A percentile compares a stretch with the other conserved stretches of the same genome.
These are phyloP conservation scores for Orbilia blumenaviensis DNA, from an alignment of 2,329 filamentous ascomycete genomes.

Conservation along the genomic window DNA sequence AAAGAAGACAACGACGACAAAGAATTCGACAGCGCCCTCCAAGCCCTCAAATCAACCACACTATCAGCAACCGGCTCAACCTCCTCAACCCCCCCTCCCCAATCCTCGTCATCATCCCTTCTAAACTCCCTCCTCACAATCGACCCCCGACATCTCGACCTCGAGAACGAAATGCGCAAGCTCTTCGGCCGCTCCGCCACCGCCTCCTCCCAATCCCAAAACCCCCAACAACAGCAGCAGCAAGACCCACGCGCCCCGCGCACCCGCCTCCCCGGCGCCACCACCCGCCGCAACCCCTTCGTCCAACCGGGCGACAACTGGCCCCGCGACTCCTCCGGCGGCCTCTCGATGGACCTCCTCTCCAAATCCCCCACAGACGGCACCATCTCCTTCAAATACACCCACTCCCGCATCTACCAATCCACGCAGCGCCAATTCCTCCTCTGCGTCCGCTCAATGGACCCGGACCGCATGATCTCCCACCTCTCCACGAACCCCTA, in stretches of 20 bases:
- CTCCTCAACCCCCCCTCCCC: constrained; percentile 50
- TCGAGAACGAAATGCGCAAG: constrained; percentile 87
- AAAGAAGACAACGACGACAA: constrained; percentile 63
- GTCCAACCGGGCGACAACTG: constrained; percentile 87
- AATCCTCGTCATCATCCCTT: constrained; percentile 56
- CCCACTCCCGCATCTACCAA: constrained; percentile 78
- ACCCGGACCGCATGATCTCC: constrained; percentile 82
- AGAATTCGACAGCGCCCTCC: constrained; percentile 73
- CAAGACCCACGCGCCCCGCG: constrained; percentile 62
- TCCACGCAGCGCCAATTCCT: constrained; percentile 79
- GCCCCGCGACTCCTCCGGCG: constrained; percentile 80
- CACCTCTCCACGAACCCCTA: constrained; percentile 81
- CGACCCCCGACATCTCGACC: constrained; percentile 79
- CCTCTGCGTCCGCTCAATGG: constrained; percentile 78
- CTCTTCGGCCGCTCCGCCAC: constrained; percentile 74
- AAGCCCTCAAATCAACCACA: constrained; percentile 66
- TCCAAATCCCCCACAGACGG: constrained; percentile 67
- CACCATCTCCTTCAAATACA: constrained; percentile 77
- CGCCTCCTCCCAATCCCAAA: no score
- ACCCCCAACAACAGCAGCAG: constrained; percentile 64
- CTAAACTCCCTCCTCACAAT: constrained; percentile 69
- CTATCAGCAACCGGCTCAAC: constrained; percentile 53
- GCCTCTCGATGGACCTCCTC: constrained; percentile 80
- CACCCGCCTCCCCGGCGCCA: constrained; percentile 54
- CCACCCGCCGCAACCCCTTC: constrained; percentile 75